phyloP scores from a whole-genome alignment of 2,329 filamentous ascomycete species.

The Colletotrichum sp. region DNA sequence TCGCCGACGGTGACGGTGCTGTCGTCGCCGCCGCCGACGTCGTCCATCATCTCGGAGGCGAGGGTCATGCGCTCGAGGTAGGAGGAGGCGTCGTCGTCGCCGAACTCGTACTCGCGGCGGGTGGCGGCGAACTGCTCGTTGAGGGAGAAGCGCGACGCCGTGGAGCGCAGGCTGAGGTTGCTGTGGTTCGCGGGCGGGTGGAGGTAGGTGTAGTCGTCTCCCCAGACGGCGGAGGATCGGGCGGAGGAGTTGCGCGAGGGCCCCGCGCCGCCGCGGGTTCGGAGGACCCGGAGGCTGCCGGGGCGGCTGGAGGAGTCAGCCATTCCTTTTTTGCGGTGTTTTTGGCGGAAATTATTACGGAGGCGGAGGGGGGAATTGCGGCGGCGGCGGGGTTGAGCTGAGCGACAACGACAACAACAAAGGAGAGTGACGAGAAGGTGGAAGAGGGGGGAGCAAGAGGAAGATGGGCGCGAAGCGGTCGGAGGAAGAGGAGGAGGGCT shows the following conservation, averaged over 20 bases:
- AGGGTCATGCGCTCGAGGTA: slow-evolving; percentile 39
- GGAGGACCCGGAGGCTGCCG: slow-evolving; percentile 34
- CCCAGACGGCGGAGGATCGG: slow-evolving; percentile 27
- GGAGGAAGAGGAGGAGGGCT: neutral
- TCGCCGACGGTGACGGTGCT: slow-evolving; percentile 17
- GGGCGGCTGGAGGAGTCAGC: slow-evolving; percentile 27
- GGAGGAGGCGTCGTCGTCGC: slow-evolving; percentile 52
- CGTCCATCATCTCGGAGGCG: slow-evolving; percentile 26
- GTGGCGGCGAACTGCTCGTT: slow-evolving; percentile 54
- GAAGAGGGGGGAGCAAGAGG: neutral
- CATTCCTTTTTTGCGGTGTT: slow-evolving; percentile 22
- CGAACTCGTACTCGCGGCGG: slow-evolving; percentile 50
- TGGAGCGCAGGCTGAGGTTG: slow-evolving; percentile 34
- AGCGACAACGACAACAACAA: neutral
- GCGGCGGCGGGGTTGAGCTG: neutral
- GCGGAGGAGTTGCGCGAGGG: slow-evolving; percentile 28
- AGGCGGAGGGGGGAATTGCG: neutral
- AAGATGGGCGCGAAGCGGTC: neutral
- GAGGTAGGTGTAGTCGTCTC: slow-evolving; percentile 20
- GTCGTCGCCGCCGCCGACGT: slow-evolving; percentile 19
- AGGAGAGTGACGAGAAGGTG: neutral
- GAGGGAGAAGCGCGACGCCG: slow-evolving; percentile 50
- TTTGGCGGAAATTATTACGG: neutral
- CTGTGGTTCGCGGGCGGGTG: slow-evolving; percentile 1
- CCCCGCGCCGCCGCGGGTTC: slow-evolving; percentile 15